Evolutionary conservation across 208 protist species (phyloP), one percentile per base, ranked within the genome.

Genomic region (Acanthamoeba rhysodes): DNA sequence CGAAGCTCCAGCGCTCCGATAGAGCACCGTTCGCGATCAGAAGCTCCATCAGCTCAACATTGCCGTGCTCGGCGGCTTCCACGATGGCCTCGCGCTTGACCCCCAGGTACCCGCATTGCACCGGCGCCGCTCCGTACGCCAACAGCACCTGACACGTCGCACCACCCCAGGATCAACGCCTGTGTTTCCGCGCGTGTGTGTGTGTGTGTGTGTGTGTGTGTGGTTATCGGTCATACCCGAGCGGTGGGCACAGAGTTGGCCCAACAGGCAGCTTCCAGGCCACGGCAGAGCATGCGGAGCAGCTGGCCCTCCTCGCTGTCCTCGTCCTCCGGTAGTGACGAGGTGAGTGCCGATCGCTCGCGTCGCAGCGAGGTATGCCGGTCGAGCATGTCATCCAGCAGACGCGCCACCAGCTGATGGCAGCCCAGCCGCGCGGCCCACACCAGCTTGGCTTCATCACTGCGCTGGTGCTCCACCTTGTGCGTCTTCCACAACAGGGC

Each of bases 1-100:
- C 72, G 37, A 50, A 82, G 72, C 72, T 82, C 72, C 72, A 82
- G 18, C 29, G 29, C 32, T 48, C 32, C 14, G 72, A 82, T 4
- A 82, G 32, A 14, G 72, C 72, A 24, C 72, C 72, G 18, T 82
- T 10, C 22, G 37, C 24, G 41, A 82, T 82, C 32, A 82, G 20
- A 18, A 82, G 72, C 72, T 82, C 72, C 72, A 82, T 82, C 34
- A 82, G 37, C 72, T 82, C 72, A 9, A 82, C 72, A 18, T 82
- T 82, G 20, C 37, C 72, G 72, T 82, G 29, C 41, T 82, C 72
- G 29, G 37, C 72, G 0, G 72, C 72, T 37, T 82, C 72, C 22
- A 82, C 72, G 37, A 82, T 82, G 20, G 72, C 72, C 37, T 82
- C 72, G 18, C 72, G 72, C 34, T 50, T 82, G 37, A 82, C 72